Percentiles rank a stretch among this genome's conserved stretches.
Conservation (phyloP, 2,329 filamentous ascomycete genomes). For the Scedosporium apiospermum region DNA sequence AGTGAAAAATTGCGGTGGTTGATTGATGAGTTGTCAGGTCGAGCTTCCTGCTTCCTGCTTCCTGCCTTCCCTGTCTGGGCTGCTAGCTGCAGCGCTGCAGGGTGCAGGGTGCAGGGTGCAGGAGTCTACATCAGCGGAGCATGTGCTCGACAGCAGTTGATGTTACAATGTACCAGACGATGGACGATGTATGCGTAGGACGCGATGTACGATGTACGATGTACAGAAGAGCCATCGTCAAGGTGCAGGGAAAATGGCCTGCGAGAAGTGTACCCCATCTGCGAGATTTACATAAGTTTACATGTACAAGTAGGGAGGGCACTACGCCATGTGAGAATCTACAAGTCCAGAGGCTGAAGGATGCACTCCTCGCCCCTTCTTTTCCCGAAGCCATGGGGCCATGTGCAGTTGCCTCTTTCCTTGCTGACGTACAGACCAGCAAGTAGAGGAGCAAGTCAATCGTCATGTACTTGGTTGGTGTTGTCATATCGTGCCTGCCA, state of each 20-base stretch:
- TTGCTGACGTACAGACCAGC: background rate
- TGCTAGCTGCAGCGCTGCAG: too few relatives aligned
- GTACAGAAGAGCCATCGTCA: background rate
- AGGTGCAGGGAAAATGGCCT: background rate
- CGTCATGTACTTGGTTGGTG: background rate
- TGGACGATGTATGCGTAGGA: background rate
- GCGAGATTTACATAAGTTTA: too few relatives aligned
- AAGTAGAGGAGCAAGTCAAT: background rate
- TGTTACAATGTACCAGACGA: background rate
- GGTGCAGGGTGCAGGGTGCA: background rate
- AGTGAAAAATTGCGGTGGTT: background rate
- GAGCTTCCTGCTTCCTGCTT: background rate
- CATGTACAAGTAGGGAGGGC: background rate
- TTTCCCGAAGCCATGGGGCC: background rate
- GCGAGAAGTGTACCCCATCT: background rate
- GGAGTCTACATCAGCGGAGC: background rate
- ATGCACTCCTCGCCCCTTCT: background rate
- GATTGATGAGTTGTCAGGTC: constrained; percentile 1
- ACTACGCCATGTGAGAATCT: background rate
- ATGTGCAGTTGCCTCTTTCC: background rate
- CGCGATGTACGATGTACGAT: background rate
- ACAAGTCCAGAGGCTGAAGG: background rate
- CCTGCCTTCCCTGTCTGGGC: background rate
- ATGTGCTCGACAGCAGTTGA: background rate
- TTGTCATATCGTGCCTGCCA: background rate